Evolutionary conservation across 345 rosid genomes (phyloP).

Genomic region (Salix udensis): DNA sequence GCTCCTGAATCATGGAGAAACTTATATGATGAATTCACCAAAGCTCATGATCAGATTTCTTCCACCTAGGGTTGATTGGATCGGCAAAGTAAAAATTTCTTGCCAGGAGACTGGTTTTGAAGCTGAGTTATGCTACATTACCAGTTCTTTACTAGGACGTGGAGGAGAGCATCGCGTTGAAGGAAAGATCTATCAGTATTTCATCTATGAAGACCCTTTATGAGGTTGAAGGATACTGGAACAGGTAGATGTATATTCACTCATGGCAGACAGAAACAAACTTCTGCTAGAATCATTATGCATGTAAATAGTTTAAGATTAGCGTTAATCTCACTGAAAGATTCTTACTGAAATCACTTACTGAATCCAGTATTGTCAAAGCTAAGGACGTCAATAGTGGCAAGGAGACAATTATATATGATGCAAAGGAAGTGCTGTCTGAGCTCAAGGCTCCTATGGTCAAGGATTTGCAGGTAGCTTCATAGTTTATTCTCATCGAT

Average conservation of each 20-base stretch:
- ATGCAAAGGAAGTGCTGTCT: slow-evolving; percentile 51
- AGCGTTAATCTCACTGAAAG: background rate
- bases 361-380: slow-evolving; percentile 47
- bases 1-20: slow-evolving; percentile 53
- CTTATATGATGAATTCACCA: slow-evolving; percentile 76
- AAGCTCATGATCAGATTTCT: slow-evolving; percentile 53
- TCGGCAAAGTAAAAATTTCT: slow-evolving; percentile 48
- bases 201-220: slow-evolving; percentile 40
- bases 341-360: background rate
- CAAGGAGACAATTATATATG: slow-evolving; percentile 45
- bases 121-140: slow-evolving; percentile 48
- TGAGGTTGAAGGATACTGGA: slow-evolving; percentile 71
- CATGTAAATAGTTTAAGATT: background rate
- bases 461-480: slow-evolving; percentile 52
- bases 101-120: slow-evolving; percentile 62
- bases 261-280: background rate
- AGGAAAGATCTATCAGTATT: slow-evolving; percentile 59
- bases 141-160: slow-evolving; percentile 39
- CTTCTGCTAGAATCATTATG: too few species aligned
- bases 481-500: background rate
- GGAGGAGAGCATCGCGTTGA: slow-evolving; percentile 41
- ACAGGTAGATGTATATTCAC: slow-evolving; percentile 40
- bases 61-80: slow-evolving; percentile 66
- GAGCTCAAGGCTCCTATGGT: slow-evolving; percentile 57
- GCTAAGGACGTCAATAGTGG: slow-evolving; percentile 50